phyloP scores from a whole-genome alignment of 192 early-diverging fungal species.

The Umbelopsis vinacea region DNA sequence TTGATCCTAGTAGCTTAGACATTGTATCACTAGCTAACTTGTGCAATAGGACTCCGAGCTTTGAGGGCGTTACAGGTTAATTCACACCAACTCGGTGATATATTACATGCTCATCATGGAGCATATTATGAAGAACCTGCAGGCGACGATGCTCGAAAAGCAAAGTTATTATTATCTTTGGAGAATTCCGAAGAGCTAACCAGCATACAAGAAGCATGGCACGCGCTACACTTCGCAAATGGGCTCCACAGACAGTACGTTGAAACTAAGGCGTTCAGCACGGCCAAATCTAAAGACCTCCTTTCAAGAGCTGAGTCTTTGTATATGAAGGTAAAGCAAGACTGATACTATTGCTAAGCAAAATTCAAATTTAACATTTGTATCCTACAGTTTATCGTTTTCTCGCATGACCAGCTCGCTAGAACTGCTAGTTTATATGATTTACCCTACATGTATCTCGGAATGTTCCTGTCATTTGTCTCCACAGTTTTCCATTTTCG shows the following conservation, averaged over 20 bases:
- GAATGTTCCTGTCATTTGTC: conserved; percentile 7
- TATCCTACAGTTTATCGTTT: conserved; percentile 33
- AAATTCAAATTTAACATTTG: neutral
- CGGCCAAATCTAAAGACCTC: neutral
- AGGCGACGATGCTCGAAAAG: neutral
- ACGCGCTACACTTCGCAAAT: conserved; percentile 7
- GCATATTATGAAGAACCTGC: neutral
- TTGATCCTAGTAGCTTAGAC: neutral
- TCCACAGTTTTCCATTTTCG: conserved; percentile 3
- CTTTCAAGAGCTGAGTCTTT: neutral
- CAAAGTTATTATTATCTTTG: neutral
- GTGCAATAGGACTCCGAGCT: conserved; percentile 4
- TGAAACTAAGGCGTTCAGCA: conserved; percentile 3
- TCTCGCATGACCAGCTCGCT: conserved; percentile 22
- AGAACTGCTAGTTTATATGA: conserved; percentile 39
- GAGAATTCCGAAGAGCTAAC: conserved; percentile 10
- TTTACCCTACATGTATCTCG: conserved; percentile 29
- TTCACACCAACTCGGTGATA: conserved; percentile 59
- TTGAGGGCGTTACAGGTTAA: conserved; percentile 66
- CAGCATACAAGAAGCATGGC: neutral
- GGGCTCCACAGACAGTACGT: conserved; percentile 25
- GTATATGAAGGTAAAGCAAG: conserved; percentile 3
- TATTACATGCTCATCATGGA: conserved; percentile 29
- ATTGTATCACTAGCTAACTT: conserved; percentile 17
- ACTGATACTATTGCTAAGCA: too few species aligned